Evolutionary conservation across 257 asterid genomes (phyloP).

Genomic region (Gardenia jasminoides): DNA sequence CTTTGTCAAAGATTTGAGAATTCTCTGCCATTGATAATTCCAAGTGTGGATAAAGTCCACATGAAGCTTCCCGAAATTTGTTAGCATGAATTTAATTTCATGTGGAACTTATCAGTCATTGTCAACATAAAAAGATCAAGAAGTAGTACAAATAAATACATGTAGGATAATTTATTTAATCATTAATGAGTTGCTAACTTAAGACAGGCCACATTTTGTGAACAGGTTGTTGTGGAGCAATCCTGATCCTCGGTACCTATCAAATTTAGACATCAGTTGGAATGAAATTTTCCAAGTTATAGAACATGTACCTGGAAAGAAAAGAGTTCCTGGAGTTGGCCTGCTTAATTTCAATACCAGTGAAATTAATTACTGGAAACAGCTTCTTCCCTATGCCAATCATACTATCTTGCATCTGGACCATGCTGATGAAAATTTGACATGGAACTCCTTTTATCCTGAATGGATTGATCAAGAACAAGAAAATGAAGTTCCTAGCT

Average conservation of each 20-base stretch:
- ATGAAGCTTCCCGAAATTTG: neutral
- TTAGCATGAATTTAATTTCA: too few relatives aligned
- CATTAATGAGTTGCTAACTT: constrained; percentile 11
- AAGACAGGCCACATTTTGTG: constrained; percentile 56
- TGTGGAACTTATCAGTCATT: neutral
- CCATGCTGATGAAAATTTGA: constrained; percentile 28
- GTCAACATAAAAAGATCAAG: neutral
- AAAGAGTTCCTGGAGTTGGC: constrained; percentile 37
- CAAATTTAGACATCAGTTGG: constrained; percentile 54
- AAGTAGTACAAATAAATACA: too few relatives aligned
- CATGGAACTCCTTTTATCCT: constrained; percentile 90
- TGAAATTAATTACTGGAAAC: constrained; percentile 53
- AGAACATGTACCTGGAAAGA: constrained; percentile 23
- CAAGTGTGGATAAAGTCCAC: neutral
- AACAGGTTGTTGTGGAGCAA: constrained; percentile 64
- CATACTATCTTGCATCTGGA: constrained; percentile 48
- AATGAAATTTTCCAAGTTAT: constrained; percentile 32
- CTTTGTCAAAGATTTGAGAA: too few relatives aligned
- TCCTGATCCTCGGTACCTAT: constrained; percentile 57
- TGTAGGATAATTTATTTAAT: neutral
- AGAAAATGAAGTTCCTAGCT: constrained; percentile 76
- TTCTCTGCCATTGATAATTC: neutral
- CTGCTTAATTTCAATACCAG: constrained; percentile 56
- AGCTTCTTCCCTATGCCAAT: constrained; percentile 36
- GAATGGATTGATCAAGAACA: constrained; percentile 98